Percentiles rank a stretch among this genome's conserved stretches.
phyloP scores from a whole-genome alignment of 805 yeast species.

The Metschnikowia similis region DNA sequence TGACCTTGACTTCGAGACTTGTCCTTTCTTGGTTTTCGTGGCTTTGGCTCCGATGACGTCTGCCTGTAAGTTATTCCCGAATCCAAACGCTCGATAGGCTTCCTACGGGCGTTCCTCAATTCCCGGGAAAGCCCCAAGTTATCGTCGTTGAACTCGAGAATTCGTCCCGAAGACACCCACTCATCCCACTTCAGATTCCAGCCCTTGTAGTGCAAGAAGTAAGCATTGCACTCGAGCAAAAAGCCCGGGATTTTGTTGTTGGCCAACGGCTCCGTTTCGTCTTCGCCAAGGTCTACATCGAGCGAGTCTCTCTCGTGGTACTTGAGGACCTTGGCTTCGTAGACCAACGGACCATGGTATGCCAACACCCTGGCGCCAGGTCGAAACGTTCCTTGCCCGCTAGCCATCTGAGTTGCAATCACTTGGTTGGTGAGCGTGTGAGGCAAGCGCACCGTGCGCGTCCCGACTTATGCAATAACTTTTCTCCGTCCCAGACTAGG shows the following conservation, averaged over 20 bases:
- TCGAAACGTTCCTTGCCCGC: conserved; percentile 7
- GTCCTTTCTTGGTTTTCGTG: conserved; percentile 6
- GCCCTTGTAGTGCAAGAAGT: conserved; percentile 84
- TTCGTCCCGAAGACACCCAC: conserved; percentile 75
- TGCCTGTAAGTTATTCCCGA: conserved; percentile 6
- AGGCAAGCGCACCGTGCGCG: conserved; percentile 2
- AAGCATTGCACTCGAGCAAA: conserved; percentile 36
- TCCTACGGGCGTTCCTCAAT: conserved; percentile 18
- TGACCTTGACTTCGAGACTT: conserved; percentile 5
- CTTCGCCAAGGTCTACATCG: conserved; percentile 38
- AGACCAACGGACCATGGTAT: conserved; percentile 85
- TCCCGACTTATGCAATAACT: neutral
- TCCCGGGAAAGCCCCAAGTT: conserved; percentile 45
- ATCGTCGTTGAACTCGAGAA: conserved; percentile 65
- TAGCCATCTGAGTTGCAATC: conserved; percentile 1
- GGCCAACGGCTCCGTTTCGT: conserved; percentile 31
- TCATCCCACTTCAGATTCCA: conserved; percentile 98
- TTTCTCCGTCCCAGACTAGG: neutral
- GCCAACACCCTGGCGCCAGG: conserved; percentile 49
- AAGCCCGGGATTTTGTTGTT: conserved; percentile 25
- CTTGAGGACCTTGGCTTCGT: conserved; percentile 78
- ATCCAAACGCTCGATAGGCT: conserved; percentile 16
- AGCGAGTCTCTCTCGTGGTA: conserved; percentile 52
- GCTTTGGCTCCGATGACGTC: conserved; percentile 4
- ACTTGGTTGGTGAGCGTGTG: neutral